Evolutionary conservation across 441 rosid genomes (phyloP).

Genomic region (Erysimum pusillum): DNA sequence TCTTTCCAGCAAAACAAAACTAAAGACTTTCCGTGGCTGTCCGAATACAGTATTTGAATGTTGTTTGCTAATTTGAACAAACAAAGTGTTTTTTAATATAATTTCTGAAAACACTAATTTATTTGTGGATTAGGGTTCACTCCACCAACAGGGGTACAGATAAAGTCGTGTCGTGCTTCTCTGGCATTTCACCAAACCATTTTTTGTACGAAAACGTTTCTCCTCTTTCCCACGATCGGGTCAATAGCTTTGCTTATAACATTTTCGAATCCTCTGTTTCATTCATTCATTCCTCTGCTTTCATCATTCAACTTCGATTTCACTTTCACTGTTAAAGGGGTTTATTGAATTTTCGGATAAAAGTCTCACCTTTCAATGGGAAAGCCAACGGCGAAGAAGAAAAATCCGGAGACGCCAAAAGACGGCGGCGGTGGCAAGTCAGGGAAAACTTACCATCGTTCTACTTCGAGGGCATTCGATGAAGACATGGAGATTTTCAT

Average conservation of each 20-base stretch:
- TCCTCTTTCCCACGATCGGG: constrained; percentile 17
- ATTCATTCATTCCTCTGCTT: constrained; percentile 24
- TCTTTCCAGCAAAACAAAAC: constrained; percentile 43
- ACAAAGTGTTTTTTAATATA: constrained; percentile 6
- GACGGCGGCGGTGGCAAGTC: constrained; percentile 49
- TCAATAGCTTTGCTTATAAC: constrained; percentile 12
- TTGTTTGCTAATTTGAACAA: constrained; percentile 21
- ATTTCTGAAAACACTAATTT: not conserved
- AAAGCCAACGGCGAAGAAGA: constrained; percentile 95
- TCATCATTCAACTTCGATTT: constrained; percentile 6
- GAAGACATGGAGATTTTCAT: constrained; percentile 94
- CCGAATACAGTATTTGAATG: not conserved
- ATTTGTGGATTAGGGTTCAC: constrained; percentile 50
- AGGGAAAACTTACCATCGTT: constrained; percentile 56
- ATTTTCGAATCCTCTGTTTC: constrained; percentile 20
- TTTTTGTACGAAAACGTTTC: constrained; percentile 11
- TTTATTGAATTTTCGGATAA: not conserved
- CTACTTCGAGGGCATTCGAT: constrained; percentile 75
- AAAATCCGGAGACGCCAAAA: constrained; percentile 51
- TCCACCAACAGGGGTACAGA: constrained; percentile 22
- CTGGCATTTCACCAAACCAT: constrained; percentile 29
- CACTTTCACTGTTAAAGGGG: not conserved
- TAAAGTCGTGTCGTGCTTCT: constrained; percentile 34
- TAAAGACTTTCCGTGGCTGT: constrained; percentile 9
- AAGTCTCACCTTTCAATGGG: constrained; percentile 62